phyloP scores from a whole-genome alignment of 257 asterid genomes.

The Henckelia pumila region DNA sequence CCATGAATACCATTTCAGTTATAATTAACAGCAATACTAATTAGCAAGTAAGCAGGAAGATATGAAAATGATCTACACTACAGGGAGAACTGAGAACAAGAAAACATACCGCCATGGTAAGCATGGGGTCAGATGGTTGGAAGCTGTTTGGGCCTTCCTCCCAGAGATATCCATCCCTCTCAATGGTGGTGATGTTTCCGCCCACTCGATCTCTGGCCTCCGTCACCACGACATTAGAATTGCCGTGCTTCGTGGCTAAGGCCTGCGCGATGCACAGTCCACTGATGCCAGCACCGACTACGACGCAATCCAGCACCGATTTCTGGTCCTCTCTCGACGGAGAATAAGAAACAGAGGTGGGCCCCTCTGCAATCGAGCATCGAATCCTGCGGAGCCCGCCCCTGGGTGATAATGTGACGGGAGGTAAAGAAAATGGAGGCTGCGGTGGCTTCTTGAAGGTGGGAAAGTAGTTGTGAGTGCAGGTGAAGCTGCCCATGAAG shows the following conservation, averaged over 20 bases:
- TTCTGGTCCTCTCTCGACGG: conserved; percentile 21
- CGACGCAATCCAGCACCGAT: conserved; percentile 64
- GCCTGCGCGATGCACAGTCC: conserved; percentile 93
- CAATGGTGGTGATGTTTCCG: conserved; percentile 84
- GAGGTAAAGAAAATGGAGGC: conserved; percentile 24
- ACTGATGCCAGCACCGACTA: conserved; percentile 89
- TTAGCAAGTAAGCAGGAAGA: not conserved
- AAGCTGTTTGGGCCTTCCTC: conserved; percentile 99
- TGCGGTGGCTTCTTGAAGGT: conserved; percentile 25
- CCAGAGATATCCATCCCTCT: conserved; percentile 90
- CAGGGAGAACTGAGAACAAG: not conserved
- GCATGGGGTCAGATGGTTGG: conserved; percentile 93
- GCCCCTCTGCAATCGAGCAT: conserved; percentile 52
- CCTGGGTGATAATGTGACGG: conserved; percentile 17
- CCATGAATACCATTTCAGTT: not conserved
- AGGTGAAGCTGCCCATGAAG: conserved; percentile 29
- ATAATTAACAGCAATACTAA: not conserved
- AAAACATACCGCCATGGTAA: conserved; percentile 60
- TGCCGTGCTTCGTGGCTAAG: conserved; percentile 54
- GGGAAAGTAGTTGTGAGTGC: conserved; percentile 26
- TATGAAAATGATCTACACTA: too few relatives aligned
- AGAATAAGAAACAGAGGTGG: conserved; percentile 43
- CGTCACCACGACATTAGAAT: conserved; percentile 63
- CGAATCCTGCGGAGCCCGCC: conserved; percentile 31
- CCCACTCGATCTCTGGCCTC: conserved; percentile 92